Base-by-base conservation (phyloP, 225 moss, liverwort and hornwort species). In the Climacium dendroides region DNA sequence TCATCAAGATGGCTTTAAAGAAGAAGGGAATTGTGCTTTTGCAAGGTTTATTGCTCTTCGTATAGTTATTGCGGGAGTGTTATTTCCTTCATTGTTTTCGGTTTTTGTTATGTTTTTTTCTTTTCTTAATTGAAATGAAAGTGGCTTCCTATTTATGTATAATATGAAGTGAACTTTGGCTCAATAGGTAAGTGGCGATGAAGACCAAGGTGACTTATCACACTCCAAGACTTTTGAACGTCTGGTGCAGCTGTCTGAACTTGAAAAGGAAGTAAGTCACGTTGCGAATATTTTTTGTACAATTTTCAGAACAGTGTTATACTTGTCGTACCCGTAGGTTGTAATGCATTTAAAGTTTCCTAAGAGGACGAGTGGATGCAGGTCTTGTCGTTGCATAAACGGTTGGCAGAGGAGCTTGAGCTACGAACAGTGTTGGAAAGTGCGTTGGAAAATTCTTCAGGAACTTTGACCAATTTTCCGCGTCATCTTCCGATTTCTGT, bases 301-400 rank as follows among this genome's bases (percentile, higher is more conserved):
- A 15, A 60, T 11, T 88, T 79, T 76, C 59, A 60, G 79, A 41
- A 12, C 37, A 69, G 29, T 63, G 19, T 61, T 73, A 26, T 81
- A 71, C 75, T 83, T 76, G 55, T 82, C 74, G 30, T 50, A 70
- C 48, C 11, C 19, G 54, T 79, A 78, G 67, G 54, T 53, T 83
- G 61, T 74, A 48, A 57, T 81, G 48, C 50, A 74, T 74, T 74
- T 11, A 35, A 65, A 73, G n/a, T 80, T 83, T 88, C 28, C 41
- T 84, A 84, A 84, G 80, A 75, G 69, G 65, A 63, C 41, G 69
- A 50, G 55, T 88, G 76, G 63, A 75, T 90, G 82, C 94, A 97
- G 97, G 96, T 97, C 60, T 90, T 95, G 87, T 83, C 89, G 54
- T 91, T 97, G 53, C 95, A 95, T 73, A 96, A 96, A 86, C 95